These are phyloP conservation scores for Diaporthe sp. DNA, from an alignment of 2,329 filamentous ascomycete species.

Conservation along the genomic window DNA sequence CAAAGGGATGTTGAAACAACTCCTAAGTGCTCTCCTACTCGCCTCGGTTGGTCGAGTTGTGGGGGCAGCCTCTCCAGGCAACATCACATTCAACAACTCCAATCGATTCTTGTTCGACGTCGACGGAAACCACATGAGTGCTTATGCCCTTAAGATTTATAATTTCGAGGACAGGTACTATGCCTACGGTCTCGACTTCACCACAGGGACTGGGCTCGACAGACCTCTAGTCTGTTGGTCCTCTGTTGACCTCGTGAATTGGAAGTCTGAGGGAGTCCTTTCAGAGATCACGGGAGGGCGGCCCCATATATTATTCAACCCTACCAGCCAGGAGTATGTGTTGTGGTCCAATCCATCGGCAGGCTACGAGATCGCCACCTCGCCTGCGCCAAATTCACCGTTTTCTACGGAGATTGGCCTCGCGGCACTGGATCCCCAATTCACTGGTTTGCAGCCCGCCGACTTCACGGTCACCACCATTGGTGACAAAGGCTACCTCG, in stretches of 20 bases:
- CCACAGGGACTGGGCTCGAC: neutral
- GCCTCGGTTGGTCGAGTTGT: neutral
- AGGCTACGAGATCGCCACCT: constrained; percentile 25
- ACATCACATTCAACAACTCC: neutral
- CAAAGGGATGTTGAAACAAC: neutral
- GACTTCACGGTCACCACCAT: constrained; percentile 14
- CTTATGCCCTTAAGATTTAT: constrained; percentile 30
- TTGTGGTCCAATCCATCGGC: constrained; percentile 24
- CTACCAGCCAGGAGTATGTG: constrained; percentile 22
- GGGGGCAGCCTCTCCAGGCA: neutral
- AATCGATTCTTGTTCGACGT: constrained; percentile 27
- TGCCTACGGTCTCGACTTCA: constrained; percentile 31
- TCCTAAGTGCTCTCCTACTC: neutral
- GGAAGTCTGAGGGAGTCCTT: constrained; percentile 27
- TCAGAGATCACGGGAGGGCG: constrained; percentile 14
- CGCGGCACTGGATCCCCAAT: constrained; percentile 21
- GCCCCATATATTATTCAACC: constrained; percentile 23
- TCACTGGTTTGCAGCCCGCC: constrained; percentile 25
- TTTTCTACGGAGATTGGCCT: constrained; percentile 8
- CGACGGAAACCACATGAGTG: constrained; percentile 30
- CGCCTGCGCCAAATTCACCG: constrained; percentile 12
- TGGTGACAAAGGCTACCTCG: constrained; percentile 13
- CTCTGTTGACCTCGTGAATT: constrained; percentile 26
- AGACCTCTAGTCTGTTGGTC: constrained; percentile 21
- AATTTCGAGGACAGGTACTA: constrained; percentile 28